Evolutionary conservation across 495 filamentous ascomycete species (phyloP).

Genomic region (Letharia columbiana): DNA sequence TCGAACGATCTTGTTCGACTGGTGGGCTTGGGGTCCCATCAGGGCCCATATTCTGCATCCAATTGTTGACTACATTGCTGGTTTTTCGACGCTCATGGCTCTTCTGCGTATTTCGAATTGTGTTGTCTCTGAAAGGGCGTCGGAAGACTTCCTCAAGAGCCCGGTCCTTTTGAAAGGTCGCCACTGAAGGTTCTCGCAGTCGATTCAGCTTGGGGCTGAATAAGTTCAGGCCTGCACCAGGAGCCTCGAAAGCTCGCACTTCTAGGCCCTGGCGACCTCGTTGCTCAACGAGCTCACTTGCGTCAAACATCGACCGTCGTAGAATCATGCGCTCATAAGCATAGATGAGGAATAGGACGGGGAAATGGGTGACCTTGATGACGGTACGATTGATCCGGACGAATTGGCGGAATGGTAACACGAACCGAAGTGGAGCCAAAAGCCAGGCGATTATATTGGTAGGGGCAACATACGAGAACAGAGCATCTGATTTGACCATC

Average conservation of each 20-base stretch:
- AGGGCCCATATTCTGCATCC: conserved; percentile 70
- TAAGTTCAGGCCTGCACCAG: conserved; percentile 39
- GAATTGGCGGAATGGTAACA: conserved; percentile 69
- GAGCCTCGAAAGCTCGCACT: conserved; percentile 41
- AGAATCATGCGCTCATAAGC: conserved; percentile 75
- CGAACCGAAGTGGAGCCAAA: conserved; percentile 66
- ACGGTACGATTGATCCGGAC: conserved; percentile 73
- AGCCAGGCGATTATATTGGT: conserved; percentile 84
- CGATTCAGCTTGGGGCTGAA: conserved; percentile 57
- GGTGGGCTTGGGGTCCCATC: conserved; percentile 57
- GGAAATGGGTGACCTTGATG: conserved; percentile 85
- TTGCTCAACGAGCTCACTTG: conserved; percentile 58
- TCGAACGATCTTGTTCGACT: conserved; percentile 49
- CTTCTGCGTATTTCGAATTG: conserved; percentile 39
- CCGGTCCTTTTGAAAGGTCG: conserved; percentile 77
- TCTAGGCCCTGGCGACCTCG: conserved; percentile 31
- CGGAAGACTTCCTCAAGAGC: conserved; percentile 91
- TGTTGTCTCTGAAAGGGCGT: conserved; percentile 43
- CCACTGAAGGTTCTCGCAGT: conserved; percentile 70
- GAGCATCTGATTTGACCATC: conserved; percentile 89
- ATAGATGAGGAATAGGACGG: conserved; percentile 75
- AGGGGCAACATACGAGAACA: conserved; percentile 87
- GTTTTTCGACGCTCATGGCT: conserved; percentile 54
- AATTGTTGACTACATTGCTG: conserved; percentile 67
- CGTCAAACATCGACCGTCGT: conserved; percentile 58